A percentile compares a stretch with the other conserved stretches of the same genome.
Evolutionary conservation across 805 yeast species (phyloP).

Genomic region (Candida patagonica): DNA sequence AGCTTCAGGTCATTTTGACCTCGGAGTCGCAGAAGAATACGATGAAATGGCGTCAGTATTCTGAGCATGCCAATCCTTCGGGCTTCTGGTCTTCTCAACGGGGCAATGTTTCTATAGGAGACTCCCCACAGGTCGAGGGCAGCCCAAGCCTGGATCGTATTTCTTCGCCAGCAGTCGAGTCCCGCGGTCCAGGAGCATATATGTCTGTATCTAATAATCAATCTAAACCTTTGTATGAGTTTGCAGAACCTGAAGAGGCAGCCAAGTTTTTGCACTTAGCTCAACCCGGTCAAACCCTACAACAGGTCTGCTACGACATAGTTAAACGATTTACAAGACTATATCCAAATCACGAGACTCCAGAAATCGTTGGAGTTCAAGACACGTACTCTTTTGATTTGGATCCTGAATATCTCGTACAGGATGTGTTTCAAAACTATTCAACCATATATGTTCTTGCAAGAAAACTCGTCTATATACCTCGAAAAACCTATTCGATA

Average conservation of each 20-base stretch:
- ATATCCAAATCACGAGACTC: constrained; percentile 48
- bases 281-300: constrained; percentile 36
- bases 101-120: background rate
- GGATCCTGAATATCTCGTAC: constrained; percentile 65
- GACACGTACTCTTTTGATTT: constrained; percentile 62
- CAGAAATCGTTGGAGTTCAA: constrained; percentile 47
- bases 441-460: constrained; percentile 29
- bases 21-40: background rate
- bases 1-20: constrained; percentile 1
- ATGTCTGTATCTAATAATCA: background rate
- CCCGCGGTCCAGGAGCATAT: too few relatives aligned
- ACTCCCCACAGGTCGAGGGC: too few relatives aligned
- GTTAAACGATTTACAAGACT: constrained; percentile 46
- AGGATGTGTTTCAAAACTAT: constrained; percentile 51
- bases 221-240: background rate
- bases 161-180: background rate
- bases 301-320: constrained; percentile 45
- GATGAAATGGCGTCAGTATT: background rate
- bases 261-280: constrained; percentile 52
- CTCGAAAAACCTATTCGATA: too few relatives aligned
- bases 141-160: too few relatives aligned
- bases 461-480: background rate
- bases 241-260: background rate
- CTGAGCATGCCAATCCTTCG: background rate
- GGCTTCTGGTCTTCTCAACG: background rate